Conservation (phyloP, 768 basidiomycete genomes). For the Candolleomyces aberdarensis region DNA sequence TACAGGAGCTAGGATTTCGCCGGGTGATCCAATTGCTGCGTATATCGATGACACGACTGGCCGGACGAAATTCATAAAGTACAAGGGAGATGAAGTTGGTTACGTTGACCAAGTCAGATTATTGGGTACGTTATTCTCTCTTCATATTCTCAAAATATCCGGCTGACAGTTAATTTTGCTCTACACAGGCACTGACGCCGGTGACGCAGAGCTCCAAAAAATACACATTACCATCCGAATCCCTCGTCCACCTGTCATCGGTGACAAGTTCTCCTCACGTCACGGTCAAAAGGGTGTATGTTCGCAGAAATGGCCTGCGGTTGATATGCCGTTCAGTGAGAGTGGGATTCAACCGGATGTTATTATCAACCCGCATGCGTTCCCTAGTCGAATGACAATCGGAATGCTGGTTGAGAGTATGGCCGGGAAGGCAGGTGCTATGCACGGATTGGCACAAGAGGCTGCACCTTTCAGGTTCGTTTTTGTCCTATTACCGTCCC, state of each 20-base stretch:
- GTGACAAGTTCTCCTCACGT: conserved; percentile 98
- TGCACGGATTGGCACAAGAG: conserved; percentile 98
- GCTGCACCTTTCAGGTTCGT: conserved; percentile 96
- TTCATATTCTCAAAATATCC: neutral
- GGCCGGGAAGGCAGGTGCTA: conserved; percentile 98
- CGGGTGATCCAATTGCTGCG: conserved; percentile 81
- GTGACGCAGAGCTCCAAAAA: conserved; percentile 87
- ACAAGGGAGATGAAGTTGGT: conserved; percentile 92
- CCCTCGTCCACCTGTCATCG: conserved; percentile 93
- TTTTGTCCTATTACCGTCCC: conserved; percentile 1
- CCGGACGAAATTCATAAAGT: conserved; percentile 83
- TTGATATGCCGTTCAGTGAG: conserved; percentile 99
- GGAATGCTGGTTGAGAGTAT: conserved; percentile 99
- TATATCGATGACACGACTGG: conserved; percentile 86
- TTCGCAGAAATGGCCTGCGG: conserved; percentile 96
- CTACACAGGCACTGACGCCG: conserved; percentile 71
- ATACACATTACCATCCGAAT: conserved; percentile 92
- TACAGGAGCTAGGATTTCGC: conserved; percentile 62
- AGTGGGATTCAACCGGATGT: conserved; percentile 99
- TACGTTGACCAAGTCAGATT: conserved; percentile 91
- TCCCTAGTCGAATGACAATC: conserved; percentile 99
- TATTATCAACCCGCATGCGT: conserved; percentile 99
- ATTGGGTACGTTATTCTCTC: conserved; percentile 54
- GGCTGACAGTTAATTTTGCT: neutral
- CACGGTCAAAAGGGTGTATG: conserved; percentile 99